These are phyloP conservation scores for Lachnum nothofagi DNA, from an alignment of 2,329 filamentous ascomycete species.

Conservation along the genomic window DNA sequence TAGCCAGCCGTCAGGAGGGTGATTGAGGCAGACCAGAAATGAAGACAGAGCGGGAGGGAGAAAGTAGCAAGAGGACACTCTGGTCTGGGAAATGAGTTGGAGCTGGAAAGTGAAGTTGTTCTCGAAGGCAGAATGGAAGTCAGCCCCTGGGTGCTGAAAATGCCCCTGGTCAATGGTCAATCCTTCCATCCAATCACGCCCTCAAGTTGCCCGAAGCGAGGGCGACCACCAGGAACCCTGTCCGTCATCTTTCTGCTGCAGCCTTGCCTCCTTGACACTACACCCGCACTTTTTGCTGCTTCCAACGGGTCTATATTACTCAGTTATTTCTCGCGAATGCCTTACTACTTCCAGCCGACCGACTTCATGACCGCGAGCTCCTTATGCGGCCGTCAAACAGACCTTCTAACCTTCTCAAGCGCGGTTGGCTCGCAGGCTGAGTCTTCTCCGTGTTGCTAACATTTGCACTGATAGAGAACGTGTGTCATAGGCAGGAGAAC, in stretches of 20 bases:
- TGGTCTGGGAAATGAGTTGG: too few relatives aligned
- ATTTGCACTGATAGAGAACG: slow-evolving; percentile 18
- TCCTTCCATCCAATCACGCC: not conserved
- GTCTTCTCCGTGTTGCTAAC: slow-evolving; percentile 15
- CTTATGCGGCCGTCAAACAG: slow-evolving; percentile 19
- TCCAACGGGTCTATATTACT: slow-evolving; percentile 3
- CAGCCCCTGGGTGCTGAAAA: too few relatives aligned
- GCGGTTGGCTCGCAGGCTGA: slow-evolving; percentile 24
- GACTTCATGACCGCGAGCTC: slow-evolving; percentile 4
- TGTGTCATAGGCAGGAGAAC: slow-evolving; percentile 22
- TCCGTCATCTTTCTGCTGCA: not conserved
- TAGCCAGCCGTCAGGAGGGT: too few relatives aligned
- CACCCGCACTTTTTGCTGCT: too few relatives aligned
- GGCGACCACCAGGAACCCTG: not conserved
- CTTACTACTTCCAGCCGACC: slow-evolving; percentile 4
- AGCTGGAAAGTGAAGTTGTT: too few relatives aligned
- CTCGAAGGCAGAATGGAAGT: too few relatives aligned
- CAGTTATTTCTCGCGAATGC: slow-evolving; percentile 2
- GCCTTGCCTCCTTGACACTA: not conserved
- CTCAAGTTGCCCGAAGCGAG: not conserved
- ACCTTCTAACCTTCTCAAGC: slow-evolving; percentile 13
- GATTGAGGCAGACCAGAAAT: too few relatives aligned
- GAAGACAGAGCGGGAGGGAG: too few relatives aligned
- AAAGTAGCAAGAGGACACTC: too few relatives aligned
- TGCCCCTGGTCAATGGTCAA: not conserved